These are phyloP conservation scores for Ophiostoma novo-ulmi DNA, from an alignment of 2,329 filamentous ascomycete species.

Conservation along the genomic window DNA sequence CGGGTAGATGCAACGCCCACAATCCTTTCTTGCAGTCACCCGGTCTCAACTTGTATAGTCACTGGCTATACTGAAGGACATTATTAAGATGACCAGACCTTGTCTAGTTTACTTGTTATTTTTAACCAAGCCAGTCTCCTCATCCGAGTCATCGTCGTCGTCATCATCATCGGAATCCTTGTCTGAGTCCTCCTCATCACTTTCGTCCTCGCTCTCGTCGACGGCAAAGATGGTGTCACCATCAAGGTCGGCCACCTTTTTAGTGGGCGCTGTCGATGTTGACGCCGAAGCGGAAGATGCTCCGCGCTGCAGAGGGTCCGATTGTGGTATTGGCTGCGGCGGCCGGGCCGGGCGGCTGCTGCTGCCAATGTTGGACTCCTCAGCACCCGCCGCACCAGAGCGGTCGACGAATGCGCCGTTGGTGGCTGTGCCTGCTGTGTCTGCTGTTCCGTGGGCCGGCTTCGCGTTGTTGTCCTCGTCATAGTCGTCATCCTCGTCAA, in stretches of 20 bases:
- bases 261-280: not conserved
- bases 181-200: slow-evolving; percentile 68
- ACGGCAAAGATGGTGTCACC: slow-evolving; percentile 96
- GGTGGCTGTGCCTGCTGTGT: slow-evolving; percentile 27
- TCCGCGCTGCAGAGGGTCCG: slow-evolving; percentile 20
- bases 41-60: not conserved
- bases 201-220: slow-evolving; percentile 75
- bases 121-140: slow-evolving; percentile 54
- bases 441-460: slow-evolving; percentile 36
- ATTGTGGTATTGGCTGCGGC: slow-evolving; percentile 26
- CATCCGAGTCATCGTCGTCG: slow-evolving; percentile 55
- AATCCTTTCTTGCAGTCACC: not conserved
- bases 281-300: slow-evolving; percentile 35
- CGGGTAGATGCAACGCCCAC: not conserved
- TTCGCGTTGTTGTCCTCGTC: slow-evolving; percentile 50
- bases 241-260: slow-evolving; percentile 50
- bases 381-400: slow-evolving; percentile 38
- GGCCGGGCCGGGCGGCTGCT: slow-evolving; percentile 27
- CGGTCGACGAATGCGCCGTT: slow-evolving; percentile 25
- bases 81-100: not conserved
- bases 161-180: slow-evolving; percentile 71
- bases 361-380: slow-evolving; percentile 24
- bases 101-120: slow-evolving; percentile 37
- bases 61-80: not conserved
- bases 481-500: slow-evolving; percentile 57